These are phyloP conservation scores for Apiospora marii DNA, from an alignment of 2,329 filamentous ascomycete species.

Conservation along the genomic window DNA sequence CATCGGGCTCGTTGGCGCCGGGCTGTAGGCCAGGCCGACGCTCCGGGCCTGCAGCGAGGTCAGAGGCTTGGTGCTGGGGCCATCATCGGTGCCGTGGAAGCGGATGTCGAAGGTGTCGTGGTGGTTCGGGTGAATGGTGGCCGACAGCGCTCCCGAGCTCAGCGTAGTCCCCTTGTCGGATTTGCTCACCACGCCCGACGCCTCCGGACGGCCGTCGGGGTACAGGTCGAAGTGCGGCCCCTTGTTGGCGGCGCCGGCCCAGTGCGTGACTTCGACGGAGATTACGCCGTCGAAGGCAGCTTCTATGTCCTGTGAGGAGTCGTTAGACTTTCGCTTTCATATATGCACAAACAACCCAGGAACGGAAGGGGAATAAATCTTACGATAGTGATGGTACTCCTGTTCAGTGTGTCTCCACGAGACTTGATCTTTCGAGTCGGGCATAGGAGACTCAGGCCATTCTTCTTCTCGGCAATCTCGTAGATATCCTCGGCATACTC, in stretches of 20 bases:
- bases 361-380: slow-evolving; percentile 30
- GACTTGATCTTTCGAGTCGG: slow-evolving; percentile 62
- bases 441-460: slow-evolving; percentile 62
- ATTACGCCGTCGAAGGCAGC: slow-evolving; percentile 66
- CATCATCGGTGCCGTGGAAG: slow-evolving; percentile 57
- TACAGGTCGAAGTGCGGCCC: slow-evolving; percentile 67
- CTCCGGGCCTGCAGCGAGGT: slow-evolving; percentile 64
- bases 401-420: slow-evolving; percentile 64
- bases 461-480: slow-evolving; percentile 55
- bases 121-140: slow-evolving; percentile 55
- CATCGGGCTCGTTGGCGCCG: slow-evolving; percentile 59
- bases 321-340: background rate
- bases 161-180: slow-evolving; percentile 56
- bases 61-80: slow-evolving; percentile 52
- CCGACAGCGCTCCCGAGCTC: slow-evolving; percentile 58
- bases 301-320: slow-evolving; percentile 55
- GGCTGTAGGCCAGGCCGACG: slow-evolving; percentile 64
- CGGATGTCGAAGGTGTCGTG: slow-evolving; percentile 61
- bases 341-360: background rate
- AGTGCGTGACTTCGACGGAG: slow-evolving; percentile 66
- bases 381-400: slow-evolving; percentile 61
- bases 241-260: slow-evolving; percentile 58
- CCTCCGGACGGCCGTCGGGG: slow-evolving; percentile 56
- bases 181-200: slow-evolving; percentile 50
- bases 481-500: slow-evolving; percentile 74